Evolutionary conservation across 225 moss, liverwort and hornwort species (phyloP), one percentile per base, ranked within the genome.

Genomic region (Pseudoscleropodium purum): DNA sequence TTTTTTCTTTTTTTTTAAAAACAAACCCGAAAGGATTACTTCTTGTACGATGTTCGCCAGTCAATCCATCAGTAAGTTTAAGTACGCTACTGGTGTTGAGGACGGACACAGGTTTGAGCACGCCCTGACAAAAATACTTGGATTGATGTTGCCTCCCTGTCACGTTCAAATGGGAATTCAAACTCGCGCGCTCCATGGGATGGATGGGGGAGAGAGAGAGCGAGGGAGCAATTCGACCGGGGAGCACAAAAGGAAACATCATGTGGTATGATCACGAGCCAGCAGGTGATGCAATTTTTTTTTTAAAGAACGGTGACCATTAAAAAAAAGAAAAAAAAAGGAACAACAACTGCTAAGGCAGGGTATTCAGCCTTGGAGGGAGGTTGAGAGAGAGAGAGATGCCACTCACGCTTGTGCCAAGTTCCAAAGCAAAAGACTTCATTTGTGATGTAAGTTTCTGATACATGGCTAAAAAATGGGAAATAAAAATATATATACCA

Each of bases 1-100:
- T 31, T 47, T 10, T 30, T 43, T 29, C 21, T 79, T n/a, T n/a
- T n/a, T n/a, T n/a, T n/a, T n/a, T n/a, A n/a, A n/a, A n/a, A n/a
- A n/a, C n/a, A n/a, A n/a, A n/a, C n/a, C n/a, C n/a, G 11, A 60
- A 51, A 30, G 31, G 52, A 30, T 27, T 49, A 41, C 56, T 41
- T 23, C 30, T 24, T n/a, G 56, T 65, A 78, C 54, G 18, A 54
- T 54, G 37, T 12, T 1, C 3, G 69, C 68, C 91, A 89, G 89
- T 89, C 83, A 86, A 89, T 91, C 89, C 89, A 89, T 86, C 78
- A 83, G 89, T 54, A 61, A 57, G 56, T 17, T 18, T 56, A 75
- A 56, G 59, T 59, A 59, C 59, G 21, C 9, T 59, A 59, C 88
- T 81, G 37, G 63, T n/a, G 24, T 26, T 3, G 17, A 62, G 34